Conservation (phyloP, 2,329 filamentous ascomycete species). For the Cladosporium sp. region DNA sequence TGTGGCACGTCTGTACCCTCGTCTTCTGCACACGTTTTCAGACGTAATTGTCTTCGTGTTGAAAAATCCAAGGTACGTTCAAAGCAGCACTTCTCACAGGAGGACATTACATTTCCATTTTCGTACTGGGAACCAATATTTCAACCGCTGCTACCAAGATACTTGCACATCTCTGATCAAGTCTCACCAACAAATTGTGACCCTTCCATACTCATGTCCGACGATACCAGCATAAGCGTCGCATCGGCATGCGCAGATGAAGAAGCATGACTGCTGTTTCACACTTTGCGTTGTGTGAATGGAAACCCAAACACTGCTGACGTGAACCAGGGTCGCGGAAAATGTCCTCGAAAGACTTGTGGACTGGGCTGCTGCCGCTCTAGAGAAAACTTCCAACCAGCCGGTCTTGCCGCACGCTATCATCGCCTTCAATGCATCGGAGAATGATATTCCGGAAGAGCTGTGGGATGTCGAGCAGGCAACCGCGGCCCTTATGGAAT, state of each 20-base stretch:
- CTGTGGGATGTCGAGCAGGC: conserved; percentile 47
- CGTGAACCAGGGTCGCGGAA: conserved; percentile 41
- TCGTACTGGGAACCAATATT: too few species aligned
- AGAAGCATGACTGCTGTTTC: too few species aligned
- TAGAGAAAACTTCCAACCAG: conserved; percentile 55
- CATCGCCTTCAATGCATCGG: conserved; percentile 52
- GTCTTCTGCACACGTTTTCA: conserved; percentile 42
- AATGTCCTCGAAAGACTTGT: conserved; percentile 46
- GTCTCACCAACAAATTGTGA: too few species aligned
- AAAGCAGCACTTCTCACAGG: neutral
- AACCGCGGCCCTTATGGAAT: conserved; percentile 42
- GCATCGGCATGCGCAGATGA: neutral
- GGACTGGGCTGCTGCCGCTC: conserved; percentile 49
- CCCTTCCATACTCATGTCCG: too few species aligned
- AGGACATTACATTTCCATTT: neutral
- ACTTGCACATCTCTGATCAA: too few species aligned
- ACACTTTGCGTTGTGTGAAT: too few species aligned
- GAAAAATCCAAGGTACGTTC: conserved; percentile 33
- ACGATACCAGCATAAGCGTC: too few species aligned
- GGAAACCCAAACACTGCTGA: conserved; percentile 5
- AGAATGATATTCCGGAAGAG: conserved; percentile 40
- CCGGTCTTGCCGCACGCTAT: conserved; percentile 54
- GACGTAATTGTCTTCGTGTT: conserved; percentile 43
- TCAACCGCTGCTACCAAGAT: too few species aligned
- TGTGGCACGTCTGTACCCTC: conserved; percentile 39